Percentiles rank a stretch among this genome's conserved stretches.
These are phyloP conservation scores for Sphaerulina musiva DNA, from an alignment of 2,329 filamentous ascomycete genomes.

Conservation along the genomic window DNA sequence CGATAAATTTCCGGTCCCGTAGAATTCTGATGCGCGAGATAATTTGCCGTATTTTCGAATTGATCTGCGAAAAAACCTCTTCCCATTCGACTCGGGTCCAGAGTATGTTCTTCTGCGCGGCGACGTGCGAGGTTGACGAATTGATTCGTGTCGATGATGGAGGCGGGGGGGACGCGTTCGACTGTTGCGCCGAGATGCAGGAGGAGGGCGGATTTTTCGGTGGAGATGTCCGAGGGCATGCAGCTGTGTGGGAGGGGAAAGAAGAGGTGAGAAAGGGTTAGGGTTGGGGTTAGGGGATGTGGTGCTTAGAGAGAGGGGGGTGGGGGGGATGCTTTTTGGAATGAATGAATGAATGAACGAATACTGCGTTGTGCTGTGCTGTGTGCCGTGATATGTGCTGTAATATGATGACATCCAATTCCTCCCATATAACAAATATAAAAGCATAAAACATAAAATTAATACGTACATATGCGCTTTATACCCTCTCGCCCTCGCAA, in stretches of 20 bases:
- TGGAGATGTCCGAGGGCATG: slow-evolving; percentile 88
- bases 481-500: slow-evolving; percentile 84
- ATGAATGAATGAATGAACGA: too few relatives aligned
- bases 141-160: slow-evolving; percentile 87
- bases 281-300: too few relatives aligned
- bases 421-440: too few relatives aligned
- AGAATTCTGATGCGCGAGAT: slow-evolving; percentile 68
- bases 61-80: slow-evolving; percentile 92
- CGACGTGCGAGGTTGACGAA: slow-evolving; percentile 87
- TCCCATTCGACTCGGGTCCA: slow-evolving; percentile 52
- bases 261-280: too few relatives aligned
- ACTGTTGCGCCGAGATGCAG: slow-evolving; percentile 87
- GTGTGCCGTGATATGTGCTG: too few relatives aligned
- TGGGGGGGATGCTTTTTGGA: too few relatives aligned
- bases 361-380: too few relatives aligned
- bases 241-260: slow-evolving; percentile 46
- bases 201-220: slow-evolving; percentile 83
- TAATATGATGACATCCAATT: too few relatives aligned
- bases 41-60: slow-evolving; percentile 89
- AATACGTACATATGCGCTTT: slow-evolving; percentile 69
- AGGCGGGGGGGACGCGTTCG: slow-evolving; percentile 81
- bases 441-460: background rate
- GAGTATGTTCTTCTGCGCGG: slow-evolving; percentile 68
- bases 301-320: too few relatives aligned
- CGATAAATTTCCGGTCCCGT: slow-evolving; percentile 85